Evolutionary conservation across 129 eudicot genomes (phyloP).

Genomic region (Artemisia tridentata): DNA sequence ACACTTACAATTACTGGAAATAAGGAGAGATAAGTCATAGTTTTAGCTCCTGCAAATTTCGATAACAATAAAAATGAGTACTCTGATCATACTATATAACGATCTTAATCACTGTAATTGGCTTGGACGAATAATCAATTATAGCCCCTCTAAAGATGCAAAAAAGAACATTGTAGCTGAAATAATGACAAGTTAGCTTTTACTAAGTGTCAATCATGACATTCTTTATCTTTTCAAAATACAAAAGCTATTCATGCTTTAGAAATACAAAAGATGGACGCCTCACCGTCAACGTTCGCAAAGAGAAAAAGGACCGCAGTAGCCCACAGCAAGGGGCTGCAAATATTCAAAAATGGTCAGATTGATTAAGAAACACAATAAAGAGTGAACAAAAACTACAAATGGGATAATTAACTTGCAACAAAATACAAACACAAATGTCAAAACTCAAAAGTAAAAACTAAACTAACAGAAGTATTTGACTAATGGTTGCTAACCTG

Average conservation of each 20-base stretch:
- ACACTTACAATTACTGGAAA: slow-evolving; percentile 36
- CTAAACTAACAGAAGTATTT: not conserved
- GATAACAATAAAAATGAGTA: not conserved
- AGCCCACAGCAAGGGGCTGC: slow-evolving; percentile 80
- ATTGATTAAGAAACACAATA: not conserved
- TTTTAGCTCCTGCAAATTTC: slow-evolving; percentile 33
- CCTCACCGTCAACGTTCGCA: slow-evolving; percentile 67
- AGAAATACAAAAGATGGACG: not conserved
- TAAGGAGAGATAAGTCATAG: slow-evolving; percentile 35
- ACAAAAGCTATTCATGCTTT: not conserved
- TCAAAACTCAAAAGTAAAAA: no score
- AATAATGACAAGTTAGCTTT: not conserved
- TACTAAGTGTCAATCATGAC: not conserved
- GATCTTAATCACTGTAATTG: slow-evolving; percentile 1
- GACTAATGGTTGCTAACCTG: slow-evolving; percentile 44
- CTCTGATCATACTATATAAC: not conserved
- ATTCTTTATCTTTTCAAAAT: not conserved
- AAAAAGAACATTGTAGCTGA: not conserved
- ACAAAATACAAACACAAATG: no score
- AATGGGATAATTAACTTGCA: not conserved
- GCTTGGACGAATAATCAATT: not conserved
- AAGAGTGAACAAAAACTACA: not conserved
- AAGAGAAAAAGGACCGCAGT: slow-evolving; percentile 72
- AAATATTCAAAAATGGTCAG: slow-evolving; percentile 10
- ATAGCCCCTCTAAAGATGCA: not conserved